Base-by-base conservation (phyloP, 208 protist species). In the Eutreptiella sp. region DNA sequence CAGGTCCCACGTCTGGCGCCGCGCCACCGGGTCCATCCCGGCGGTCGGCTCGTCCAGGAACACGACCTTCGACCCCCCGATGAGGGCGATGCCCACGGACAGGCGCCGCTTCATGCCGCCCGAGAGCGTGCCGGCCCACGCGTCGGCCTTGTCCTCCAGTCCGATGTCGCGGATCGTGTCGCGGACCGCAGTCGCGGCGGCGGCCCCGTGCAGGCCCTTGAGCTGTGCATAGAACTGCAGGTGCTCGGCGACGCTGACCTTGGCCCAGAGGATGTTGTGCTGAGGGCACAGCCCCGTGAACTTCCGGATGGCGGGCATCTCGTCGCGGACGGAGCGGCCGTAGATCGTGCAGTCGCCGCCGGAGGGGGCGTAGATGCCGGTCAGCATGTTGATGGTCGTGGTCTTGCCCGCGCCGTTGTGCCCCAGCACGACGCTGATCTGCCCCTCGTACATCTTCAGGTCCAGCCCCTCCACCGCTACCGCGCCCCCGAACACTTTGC, bases 91-190 rank as follows among this genome's bases (percentile, higher is more conserved):
- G 21, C 70, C 82, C 28, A 90, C 50, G 55, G 4, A 76, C 5
- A 92, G 41, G 21, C 73, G 68, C 38, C 87, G 59, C 57, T 83
- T 76, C 63, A 78, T 80, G 34, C 87, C 87, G 35, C 85, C 82
- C 45, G 59, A 63, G 28, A 75, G 29, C 24, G 19, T n/a, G 21
- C 2, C 27, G 33, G 29, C 14, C 14, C 5, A 4, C 9, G 63
- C 9, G 21, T 61, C 16, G 19, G 11, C 5, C n/a, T 48, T 48
- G 21, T 48, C 43, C n/a, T 14, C n/a, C 7, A 48, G 43, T 26
- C 21, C 43, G n/a, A 48, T 23, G 9, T n/a, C 21, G n/a, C 28
- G 11, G 11, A 48, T 33, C n/a, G 28, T 48, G 43, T 48, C 60
- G 32, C 23, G 7, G 23, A 35, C 27, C 39, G 33, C 9, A 34